Evolutionary conservation across 805 yeast genomes (phyloP).

Genomic region (Nakazawaea ambrosiae): DNA sequence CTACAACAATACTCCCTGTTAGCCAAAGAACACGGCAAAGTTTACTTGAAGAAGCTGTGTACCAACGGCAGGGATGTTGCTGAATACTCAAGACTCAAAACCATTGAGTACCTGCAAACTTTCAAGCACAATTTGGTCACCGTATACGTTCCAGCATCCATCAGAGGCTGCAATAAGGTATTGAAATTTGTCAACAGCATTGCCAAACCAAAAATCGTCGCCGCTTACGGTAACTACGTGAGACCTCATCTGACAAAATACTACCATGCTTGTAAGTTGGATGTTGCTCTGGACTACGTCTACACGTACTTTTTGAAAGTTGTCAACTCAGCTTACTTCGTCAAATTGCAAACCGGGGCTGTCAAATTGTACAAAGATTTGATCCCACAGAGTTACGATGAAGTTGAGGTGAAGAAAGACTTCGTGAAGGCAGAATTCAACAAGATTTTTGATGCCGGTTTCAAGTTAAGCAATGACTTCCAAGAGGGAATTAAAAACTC

Average conservation of each 20-base stretch:
- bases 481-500: slow-evolving; percentile 13
- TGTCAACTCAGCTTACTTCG: not conserved
- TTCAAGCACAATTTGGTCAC: slow-evolving; percentile 3
- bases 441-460: slow-evolving; percentile 21
- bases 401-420: slow-evolving; percentile 23
- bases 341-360: not conserved
- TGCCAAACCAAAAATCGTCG: not conserved
- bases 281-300: not conserved
- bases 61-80: slow-evolving; percentile 1
- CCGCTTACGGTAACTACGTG: not conserved
- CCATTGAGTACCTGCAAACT: not conserved
- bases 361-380: not conserved
- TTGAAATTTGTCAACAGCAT: slow-evolving; percentile 2
- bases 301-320: not conserved
- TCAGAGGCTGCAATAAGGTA: not conserved
- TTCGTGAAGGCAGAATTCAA: slow-evolving; percentile 25
- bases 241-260: not conserved
- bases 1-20: too few species aligned
- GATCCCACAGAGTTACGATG: slow-evolving; percentile 9
- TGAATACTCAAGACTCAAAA: not conserved
- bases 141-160: slow-evolving; percentile 2
- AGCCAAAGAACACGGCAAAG: not conserved
- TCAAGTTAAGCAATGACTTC: slow-evolving; percentile 19
- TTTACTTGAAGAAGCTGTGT: not conserved
- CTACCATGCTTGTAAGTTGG: slow-evolving; percentile 1